phyloP scores from a whole-genome alignment of 1,284 basidiomycete species.

The Puccinia horiana region DNA sequence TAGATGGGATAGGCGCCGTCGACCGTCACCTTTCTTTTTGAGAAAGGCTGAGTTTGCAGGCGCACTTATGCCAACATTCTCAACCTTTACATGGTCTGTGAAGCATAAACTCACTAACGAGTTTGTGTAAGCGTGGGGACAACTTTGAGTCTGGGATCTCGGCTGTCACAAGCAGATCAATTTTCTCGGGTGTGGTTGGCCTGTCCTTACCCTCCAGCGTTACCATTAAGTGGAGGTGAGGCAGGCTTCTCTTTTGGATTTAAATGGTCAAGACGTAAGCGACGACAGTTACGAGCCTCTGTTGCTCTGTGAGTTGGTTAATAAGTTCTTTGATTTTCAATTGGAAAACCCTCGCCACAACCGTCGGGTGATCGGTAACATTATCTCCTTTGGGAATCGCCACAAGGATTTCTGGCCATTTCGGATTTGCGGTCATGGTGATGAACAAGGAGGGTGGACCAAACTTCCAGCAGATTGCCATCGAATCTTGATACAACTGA shows the following conservation, averaged over 20 bases:
- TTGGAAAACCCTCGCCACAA: not conserved
- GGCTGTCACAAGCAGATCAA: not conserved
- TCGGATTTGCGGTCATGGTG: too few relatives aligned
- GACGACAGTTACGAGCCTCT: not conserved
- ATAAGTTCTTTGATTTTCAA: not conserved
- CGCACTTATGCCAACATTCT: not conserved
- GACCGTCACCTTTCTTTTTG: not conserved
- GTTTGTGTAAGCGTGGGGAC: not conserved
- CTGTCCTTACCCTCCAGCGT: not conserved
- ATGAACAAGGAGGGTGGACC: too few relatives aligned
- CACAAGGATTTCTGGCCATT: too few relatives aligned
- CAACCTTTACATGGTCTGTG: not conserved
- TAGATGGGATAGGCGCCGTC: not conserved
- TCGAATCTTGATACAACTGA: too few relatives aligned
- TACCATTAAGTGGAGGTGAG: not conserved
- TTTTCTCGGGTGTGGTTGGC: not conserved
- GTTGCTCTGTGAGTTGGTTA: not conserved
- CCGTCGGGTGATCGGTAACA: too few relatives aligned
- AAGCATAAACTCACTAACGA: not conserved
- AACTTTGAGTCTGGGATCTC: not conserved
- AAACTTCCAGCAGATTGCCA: too few relatives aligned
- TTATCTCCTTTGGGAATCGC: too few relatives aligned
- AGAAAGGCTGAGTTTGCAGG: not conserved
- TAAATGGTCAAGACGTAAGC: constrained; percentile 7
- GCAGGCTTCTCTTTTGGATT: constrained; percentile 4